phyloP scores from a whole-genome alignment of 2,329 filamentous ascomycete genomes.

The Calonectria leucothoes region DNA sequence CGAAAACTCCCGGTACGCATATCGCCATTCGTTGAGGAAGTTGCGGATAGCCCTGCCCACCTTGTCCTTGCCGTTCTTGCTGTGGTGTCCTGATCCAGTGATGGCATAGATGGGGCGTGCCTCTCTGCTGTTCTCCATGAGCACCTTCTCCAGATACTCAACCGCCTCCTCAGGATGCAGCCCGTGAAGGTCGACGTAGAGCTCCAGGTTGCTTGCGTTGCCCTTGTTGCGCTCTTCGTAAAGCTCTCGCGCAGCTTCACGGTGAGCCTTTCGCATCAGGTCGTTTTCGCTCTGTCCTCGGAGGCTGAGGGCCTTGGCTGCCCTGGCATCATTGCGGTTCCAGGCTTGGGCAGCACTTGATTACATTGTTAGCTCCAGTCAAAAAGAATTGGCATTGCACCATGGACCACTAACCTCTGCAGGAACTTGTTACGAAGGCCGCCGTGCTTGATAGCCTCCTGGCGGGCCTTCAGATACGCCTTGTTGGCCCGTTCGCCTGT shows the following conservation, averaged over 20 bases:
- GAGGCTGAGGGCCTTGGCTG: conserved; percentile 93
- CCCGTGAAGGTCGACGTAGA: conserved; percentile 97
- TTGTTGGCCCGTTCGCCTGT: conserved; percentile 92
- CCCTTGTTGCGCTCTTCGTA: conserved; percentile 94
- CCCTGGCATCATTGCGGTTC: conserved; percentile 97
- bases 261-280: conserved; percentile 95
- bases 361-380: conserved; percentile 12
- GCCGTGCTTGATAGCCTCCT: conserved; percentile 97
- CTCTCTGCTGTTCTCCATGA: conserved; percentile 83
- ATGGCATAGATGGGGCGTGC: conserved; percentile 90
- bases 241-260: conserved; percentile 89
- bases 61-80: conserved; percentile 99
- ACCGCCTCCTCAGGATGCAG: conserved; percentile 98
- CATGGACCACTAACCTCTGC: conserved; percentile 74
- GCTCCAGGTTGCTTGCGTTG: conserved; percentile 70
- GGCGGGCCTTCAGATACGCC: conserved; percentile 92
- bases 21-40: conserved; percentile 95
- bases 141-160: conserved; percentile 88
- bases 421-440: conserved; percentile 97
- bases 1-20: conserved; percentile 95
- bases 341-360: conserved; percentile 92
- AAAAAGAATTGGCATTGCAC: neutral
- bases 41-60: conserved; percentile 92
- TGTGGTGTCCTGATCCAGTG: conserved; percentile 96
- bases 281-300: conserved; percentile 97